These are phyloP conservation scores for Dactylellina leptospora DNA, from an alignment of 2,329 filamentous ascomycete species.

Conservation along the genomic window DNA sequence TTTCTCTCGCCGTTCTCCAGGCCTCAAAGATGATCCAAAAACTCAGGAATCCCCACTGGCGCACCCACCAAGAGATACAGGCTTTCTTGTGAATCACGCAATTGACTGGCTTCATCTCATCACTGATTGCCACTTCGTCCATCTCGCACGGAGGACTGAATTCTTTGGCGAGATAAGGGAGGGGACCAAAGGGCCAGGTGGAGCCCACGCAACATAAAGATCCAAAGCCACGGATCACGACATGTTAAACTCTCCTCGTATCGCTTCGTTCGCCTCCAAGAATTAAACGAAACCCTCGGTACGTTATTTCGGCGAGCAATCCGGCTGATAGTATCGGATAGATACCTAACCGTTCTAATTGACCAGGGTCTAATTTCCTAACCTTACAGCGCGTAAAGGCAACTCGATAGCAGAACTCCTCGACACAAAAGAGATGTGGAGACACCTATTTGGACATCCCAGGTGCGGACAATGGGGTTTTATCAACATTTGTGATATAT, in stretches of 20 bases:
- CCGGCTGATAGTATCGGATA: neutral
- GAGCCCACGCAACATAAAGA: neutral
- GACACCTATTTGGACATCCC: neutral
- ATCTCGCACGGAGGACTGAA: neutral
- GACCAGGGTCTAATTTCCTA: too few species aligned
- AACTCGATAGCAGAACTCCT: too few species aligned
- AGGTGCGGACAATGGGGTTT: neutral
- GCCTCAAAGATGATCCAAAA: too few species aligned
- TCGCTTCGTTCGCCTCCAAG: neutral
- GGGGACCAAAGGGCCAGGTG: constrained; percentile 2
- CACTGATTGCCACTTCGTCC: constrained; percentile 31
- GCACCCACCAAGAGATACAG: constrained; percentile 2
- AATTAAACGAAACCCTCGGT: constrained; percentile 30
- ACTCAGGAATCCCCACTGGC: too few species aligned
- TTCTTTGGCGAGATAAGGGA: constrained; percentile 24
- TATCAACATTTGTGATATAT: constrained; percentile 44
- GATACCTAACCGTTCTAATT: neutral
- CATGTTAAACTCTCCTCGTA: constrained; percentile 12
- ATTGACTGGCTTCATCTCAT: constrained; percentile 43
- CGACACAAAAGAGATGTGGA: constrained; percentile 11
- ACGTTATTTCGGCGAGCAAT: constrained; percentile 34
- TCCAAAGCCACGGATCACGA: constrained; percentile 37
- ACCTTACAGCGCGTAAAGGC: too few species aligned
- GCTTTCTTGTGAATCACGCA: constrained; percentile 29
- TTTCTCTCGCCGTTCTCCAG: too few species aligned